Evolutionary conservation across 2,329 filamentous ascomycete genomes (phyloP), one percentile per base, ranked within the genome.

Genomic region (Pseudophaeomoniella oleicola): DNA sequence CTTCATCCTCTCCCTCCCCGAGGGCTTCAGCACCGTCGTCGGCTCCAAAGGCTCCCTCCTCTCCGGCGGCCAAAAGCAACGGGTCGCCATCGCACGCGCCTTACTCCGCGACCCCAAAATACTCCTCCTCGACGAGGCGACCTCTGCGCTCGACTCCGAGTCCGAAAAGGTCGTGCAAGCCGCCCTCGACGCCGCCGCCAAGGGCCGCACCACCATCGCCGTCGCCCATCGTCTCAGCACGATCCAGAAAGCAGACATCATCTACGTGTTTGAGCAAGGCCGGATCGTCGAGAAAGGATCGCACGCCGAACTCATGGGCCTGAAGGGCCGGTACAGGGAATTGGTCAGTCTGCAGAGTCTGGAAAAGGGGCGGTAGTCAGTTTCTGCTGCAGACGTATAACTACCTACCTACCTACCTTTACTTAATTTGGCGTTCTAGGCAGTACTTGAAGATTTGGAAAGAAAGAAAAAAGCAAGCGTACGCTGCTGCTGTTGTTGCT

Each of bases 211-310:
- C 4, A 96, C 88, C 0, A 90, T 98, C 43, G 87, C 88, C 1
- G 88, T 98, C 1, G 90, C 90, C 3, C 88, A 98, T 59, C 71
- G 90, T 16, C 64, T 98, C 4, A 85, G 78, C 51, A 94, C 90
- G 0, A 94, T 96, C 42, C 86, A 94, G 54, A 87, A 90, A 54
- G 88, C 88, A 0, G 88, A 96, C 53, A 64, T 88, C 34, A 96
- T 96, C 48, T 94, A 92, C 46, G 88, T 96, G n/a, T 90, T 96
- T 54, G 87, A 94, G 56, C 78, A 83, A 49, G 90, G 88, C 5
- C 71, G 75, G 41, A 74, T 96, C 31, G 81, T 92, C 1, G 88
- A 96, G 63, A 71, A 73, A 46, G 88, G 88, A 4, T 85, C 76
- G 5, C 88, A 96, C 53, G 50, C 62, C 0, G 81, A 85, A 52